phyloP scores from a whole-genome alignment of 2,329 filamentous ascomycete species.

The Blastomyces percursus region DNA sequence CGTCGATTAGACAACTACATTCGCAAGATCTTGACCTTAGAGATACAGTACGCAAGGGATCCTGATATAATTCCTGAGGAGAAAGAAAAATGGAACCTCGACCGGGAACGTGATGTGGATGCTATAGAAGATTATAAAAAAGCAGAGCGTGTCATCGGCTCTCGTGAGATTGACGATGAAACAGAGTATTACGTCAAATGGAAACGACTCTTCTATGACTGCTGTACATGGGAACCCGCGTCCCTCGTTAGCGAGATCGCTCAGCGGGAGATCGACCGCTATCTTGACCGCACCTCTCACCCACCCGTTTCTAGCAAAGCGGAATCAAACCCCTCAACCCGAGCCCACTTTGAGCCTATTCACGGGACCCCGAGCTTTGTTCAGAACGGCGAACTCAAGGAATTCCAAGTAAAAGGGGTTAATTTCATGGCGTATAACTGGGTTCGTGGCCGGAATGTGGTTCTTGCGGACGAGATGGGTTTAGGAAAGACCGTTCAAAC shows the following conservation, averaged over 20 bases:
- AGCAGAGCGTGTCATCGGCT: conserved; percentile 84
- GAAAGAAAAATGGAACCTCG: conserved; percentile 87
- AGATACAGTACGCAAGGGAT: conserved; percentile 65
- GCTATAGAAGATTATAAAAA: conserved; percentile 81
- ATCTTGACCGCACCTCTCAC: conserved; percentile 69
- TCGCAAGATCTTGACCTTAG: conserved; percentile 67
- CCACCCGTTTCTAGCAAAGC: conserved; percentile 69
- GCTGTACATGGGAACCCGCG: conserved; percentile 84
- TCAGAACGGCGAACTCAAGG: conserved; percentile 69
- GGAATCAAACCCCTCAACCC: conserved; percentile 64
- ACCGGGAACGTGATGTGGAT: conserved; percentile 82
- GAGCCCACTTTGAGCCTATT: conserved; percentile 59
- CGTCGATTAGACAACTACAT: conserved; percentile 94
- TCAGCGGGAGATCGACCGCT: conserved; percentile 84
- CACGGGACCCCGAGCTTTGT: conserved; percentile 79
- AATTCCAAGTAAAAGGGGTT: conserved; percentile 86
- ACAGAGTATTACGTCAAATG: conserved; percentile 93
- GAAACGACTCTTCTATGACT: conserved; percentile 87
- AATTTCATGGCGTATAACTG: conserved; percentile 97
- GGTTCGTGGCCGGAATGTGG: conserved; percentile 88
- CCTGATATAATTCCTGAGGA: conserved; percentile 70
- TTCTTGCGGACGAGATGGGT: conserved; percentile 97
- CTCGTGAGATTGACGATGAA: conserved; percentile 66
- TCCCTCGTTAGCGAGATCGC: conserved; percentile 65
- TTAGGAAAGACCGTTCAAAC: conserved; percentile 97